These are phyloP conservation scores for Aaosphaeria arxii DNA, from an alignment of 2,329 filamentous ascomycete genomes.

Conservation along the genomic window DNA sequence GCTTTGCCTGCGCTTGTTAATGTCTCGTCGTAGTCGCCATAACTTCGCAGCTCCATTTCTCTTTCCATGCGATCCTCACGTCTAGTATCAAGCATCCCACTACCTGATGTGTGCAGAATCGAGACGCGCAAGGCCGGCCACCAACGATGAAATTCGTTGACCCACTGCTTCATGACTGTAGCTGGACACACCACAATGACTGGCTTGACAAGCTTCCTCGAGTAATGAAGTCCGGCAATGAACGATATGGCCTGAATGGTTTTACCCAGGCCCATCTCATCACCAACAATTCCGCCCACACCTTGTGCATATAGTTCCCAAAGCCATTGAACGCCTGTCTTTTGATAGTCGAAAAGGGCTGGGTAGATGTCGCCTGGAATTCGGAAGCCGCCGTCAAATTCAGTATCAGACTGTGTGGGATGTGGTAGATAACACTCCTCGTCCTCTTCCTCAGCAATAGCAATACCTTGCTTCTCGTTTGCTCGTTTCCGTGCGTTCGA, in stretches of 20 bases:
- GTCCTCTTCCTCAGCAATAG: constrained; percentile 33
- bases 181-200: constrained; percentile 91
- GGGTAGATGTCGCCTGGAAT: constrained; percentile 92
- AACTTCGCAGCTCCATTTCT: constrained; percentile 50
- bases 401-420: constrained; percentile 73
- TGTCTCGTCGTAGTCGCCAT: constrained; percentile 41
- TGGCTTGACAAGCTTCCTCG: constrained; percentile 76
- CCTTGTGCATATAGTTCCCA: constrained; percentile 86
- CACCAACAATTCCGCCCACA: constrained; percentile 91
- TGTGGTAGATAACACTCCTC: constrained; percentile 84
- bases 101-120: constrained; percentile 91
- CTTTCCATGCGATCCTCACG: constrained; percentile 62
- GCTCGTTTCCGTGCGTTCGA: constrained; percentile 56
- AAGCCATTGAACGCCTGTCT: constrained; percentile 94
- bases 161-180: constrained; percentile 95
- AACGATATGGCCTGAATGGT: constrained; percentile 81
- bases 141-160: constrained; percentile 97
- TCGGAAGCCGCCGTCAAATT: constrained; percentile 71
- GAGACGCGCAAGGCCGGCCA: constrained; percentile 98
- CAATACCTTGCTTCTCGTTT: constrained; percentile 30
- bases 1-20: constrained; percentile 61
- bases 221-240: constrained; percentile 88
- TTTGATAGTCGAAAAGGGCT: constrained; percentile 93
- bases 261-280: constrained; percentile 99
- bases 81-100: constrained; percentile 84